Percentiles rank a stretch among this genome's conserved stretches.
These are phyloP conservation scores for Extremus antarcticus DNA, from an alignment of 495 filamentous ascomycete species.

Conservation along the genomic window DNA sequence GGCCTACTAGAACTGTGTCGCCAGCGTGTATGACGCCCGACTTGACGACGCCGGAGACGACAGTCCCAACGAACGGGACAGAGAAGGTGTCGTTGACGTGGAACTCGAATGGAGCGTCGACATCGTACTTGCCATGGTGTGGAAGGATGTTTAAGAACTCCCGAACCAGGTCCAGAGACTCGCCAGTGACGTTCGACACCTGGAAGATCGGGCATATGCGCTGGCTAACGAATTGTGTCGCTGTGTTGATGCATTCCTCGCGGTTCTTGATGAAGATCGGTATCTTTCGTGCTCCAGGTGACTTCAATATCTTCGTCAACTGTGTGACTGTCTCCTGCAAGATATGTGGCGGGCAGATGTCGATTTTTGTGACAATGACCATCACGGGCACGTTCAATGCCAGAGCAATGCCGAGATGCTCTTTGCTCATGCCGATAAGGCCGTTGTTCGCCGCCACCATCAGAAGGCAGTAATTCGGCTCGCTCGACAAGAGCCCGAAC, in stretches of 20 bases:
- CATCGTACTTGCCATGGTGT: conserved; percentile 86
- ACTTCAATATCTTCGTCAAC: conserved; percentile 83
- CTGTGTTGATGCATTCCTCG: conserved; percentile 87
- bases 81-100: conserved; percentile 97
- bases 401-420: conserved; percentile 90
- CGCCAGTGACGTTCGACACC: conserved; percentile 92
- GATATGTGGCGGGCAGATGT: conserved; percentile 95
- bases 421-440: conserved; percentile 93
- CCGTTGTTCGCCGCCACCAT: conserved; percentile 99
- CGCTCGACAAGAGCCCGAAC: conserved; percentile 87
- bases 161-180: conserved; percentile 68
- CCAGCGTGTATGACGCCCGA: conserved; percentile 78
- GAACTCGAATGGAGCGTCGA: conserved; percentile 83
- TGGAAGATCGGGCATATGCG: conserved; percentile 97
- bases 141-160: conserved; percentile 93
- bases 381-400: conserved; percentile 95
- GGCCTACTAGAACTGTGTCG: conserved; percentile 80
- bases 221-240: conserved; percentile 90
- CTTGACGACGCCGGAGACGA: conserved; percentile 90
- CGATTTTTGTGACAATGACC: conserved; percentile 97
- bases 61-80: conserved; percentile 94
- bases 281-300: conserved; percentile 85
- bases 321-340: conserved; percentile 89
- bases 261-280: conserved; percentile 92
- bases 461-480: conserved; percentile 92